A percentile compares a stretch with the other conserved stretches of the same genome.
Conservation (phyloP, 164 flowering plant genomes). For the grape (Vitis vinifera) region DNA sequence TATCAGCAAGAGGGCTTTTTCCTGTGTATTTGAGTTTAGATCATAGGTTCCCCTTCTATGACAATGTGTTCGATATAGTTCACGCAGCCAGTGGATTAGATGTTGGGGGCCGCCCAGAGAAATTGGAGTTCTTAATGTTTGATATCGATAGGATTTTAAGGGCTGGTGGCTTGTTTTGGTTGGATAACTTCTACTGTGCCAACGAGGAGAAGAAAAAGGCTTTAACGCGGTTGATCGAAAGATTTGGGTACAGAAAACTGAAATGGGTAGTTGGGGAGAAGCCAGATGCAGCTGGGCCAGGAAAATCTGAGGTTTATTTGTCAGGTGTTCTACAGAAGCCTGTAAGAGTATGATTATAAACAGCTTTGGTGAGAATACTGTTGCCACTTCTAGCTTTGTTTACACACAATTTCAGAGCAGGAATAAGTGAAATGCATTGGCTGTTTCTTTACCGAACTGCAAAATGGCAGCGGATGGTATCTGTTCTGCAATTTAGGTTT, state of each 20-base stretch:
- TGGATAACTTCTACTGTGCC: constrained; percentile 78
- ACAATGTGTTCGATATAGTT: constrained; percentile 80
- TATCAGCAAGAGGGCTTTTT: constrained; percentile 91
- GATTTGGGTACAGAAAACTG: constrained; percentile 88
- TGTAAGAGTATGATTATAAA: constrained; percentile 50
- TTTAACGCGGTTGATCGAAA: constrained; percentile 74
- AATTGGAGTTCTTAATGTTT: constrained; percentile 93
- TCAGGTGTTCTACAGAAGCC: constrained; percentile 97
- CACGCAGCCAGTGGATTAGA: constrained; percentile 64
- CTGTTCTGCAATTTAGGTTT: constrained; percentile 9
- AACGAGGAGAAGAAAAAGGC: constrained; percentile 70
- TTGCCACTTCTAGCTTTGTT: constrained; percentile 11
- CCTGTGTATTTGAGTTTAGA: constrained; percentile 75
- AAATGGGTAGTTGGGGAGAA: constrained; percentile 96
- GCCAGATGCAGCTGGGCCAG: constrained; percentile 45
- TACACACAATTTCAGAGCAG: constrained; percentile 14
- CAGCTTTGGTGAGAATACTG: constrained; percentile 17
- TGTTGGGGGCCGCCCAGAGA: constrained; percentile 63
- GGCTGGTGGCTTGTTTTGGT: constrained; percentile 90
- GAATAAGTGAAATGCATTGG: constrained; percentile 30
- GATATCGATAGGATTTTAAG: constrained; percentile 83
- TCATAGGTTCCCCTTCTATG: constrained; percentile 87
- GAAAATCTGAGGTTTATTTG: constrained; percentile 71
- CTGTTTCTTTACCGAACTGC: constrained; percentile 23
- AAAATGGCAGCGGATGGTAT: constrained; percentile 20